Percentiles rank a stretch among this genome's conserved stretches.
phyloP scores from a whole-genome alignment of 192 early-diverging fungal species.

The Cetraspora pellucida region DNA sequence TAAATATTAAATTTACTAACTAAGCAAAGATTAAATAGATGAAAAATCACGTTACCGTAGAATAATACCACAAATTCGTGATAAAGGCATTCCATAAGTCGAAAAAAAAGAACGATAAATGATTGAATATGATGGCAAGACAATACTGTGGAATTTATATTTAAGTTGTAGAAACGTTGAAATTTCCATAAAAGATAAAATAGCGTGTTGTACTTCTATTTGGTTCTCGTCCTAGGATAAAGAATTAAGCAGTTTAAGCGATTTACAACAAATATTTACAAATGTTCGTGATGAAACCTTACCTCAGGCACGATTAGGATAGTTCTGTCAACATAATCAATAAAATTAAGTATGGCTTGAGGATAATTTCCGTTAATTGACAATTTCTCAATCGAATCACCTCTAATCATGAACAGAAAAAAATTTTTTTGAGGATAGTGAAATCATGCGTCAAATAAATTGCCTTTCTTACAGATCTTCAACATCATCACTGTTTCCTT shows the following conservation, averaged over 20 bases:
- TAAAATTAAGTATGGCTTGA: conserved; percentile 42
- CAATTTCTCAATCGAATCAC: neutral
- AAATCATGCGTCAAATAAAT: neutral
- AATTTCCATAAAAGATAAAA: conserved; percentile 53
- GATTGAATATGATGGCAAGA: conserved; percentile 47
- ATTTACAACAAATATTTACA: neutral
- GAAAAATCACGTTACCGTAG: conserved; percentile 35
- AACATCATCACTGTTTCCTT: conserved; percentile 36
- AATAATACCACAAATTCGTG: conserved; percentile 53
- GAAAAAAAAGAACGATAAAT: conserved; percentile 52
- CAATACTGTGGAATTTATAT: conserved; percentile 41
- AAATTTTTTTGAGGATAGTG: neutral
- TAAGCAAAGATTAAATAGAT: neutral
- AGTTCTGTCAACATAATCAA: conserved; percentile 47
- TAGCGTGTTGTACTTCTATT: conserved; percentile 48
- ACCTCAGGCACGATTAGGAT: conserved; percentile 41
- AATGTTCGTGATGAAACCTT: neutral
- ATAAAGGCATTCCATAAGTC: conserved; percentile 47
- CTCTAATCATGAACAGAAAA: neutral
- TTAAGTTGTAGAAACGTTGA: conserved; percentile 34
- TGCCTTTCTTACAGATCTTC: conserved; percentile 37
- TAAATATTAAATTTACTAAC: neutral
- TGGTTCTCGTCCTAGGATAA: conserved; percentile 40
- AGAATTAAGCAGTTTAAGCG: neutral
- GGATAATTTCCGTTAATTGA: neutral